Conservation (phyloP, 306 rosid genomes). For the Coriaria nepalensis region DNA sequence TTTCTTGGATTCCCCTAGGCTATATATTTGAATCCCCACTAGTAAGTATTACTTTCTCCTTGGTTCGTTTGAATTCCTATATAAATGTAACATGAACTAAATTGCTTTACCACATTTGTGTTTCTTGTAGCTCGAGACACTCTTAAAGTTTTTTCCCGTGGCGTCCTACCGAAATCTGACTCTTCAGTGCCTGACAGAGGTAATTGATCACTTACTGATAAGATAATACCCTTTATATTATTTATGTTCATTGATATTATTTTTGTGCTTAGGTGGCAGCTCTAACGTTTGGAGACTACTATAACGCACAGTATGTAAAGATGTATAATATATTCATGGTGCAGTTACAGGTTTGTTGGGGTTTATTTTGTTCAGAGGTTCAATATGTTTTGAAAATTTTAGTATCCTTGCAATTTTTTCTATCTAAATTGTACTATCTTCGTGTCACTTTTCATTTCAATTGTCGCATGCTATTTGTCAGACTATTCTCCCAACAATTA, state of each 20-base stretch:
- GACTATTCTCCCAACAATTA: slow-evolving; percentile 61
- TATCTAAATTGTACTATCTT: background rate
- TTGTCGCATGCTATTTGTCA: slow-evolving; percentile 13
- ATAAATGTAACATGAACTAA: background rate
- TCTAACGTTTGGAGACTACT: slow-evolving; percentile 66
- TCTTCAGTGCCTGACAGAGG: slow-evolving; percentile 92
- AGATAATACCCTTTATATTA: too few species aligned
- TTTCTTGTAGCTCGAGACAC: slow-evolving; percentile 74
- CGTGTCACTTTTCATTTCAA: slow-evolving; percentile 1
- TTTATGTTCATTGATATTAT: background rate
- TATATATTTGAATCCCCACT: slow-evolving; percentile 90
- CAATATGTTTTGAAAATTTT: background rate
- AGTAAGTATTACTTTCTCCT: slow-evolving; percentile 34
- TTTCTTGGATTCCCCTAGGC: slow-evolving; percentile 98
- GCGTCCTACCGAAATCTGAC: slow-evolving; percentile 81
- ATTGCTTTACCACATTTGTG: slow-evolving; percentile 2
- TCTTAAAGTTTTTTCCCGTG: slow-evolving; percentile 72
- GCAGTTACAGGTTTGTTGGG: slow-evolving; percentile 68
- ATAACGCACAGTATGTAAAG: slow-evolving; percentile 64
- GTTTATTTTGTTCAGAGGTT: slow-evolving; percentile 1
- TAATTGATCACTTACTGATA: slow-evolving; percentile 8
- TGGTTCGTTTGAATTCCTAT: background rate
- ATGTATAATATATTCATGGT: slow-evolving; percentile 84
- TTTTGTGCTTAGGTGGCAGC: slow-evolving; percentile 67
- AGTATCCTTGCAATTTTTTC: background rate